Base-by-base conservation (phyloP, 352 stramenopile species). In the Globisporangium lucens region DNA sequence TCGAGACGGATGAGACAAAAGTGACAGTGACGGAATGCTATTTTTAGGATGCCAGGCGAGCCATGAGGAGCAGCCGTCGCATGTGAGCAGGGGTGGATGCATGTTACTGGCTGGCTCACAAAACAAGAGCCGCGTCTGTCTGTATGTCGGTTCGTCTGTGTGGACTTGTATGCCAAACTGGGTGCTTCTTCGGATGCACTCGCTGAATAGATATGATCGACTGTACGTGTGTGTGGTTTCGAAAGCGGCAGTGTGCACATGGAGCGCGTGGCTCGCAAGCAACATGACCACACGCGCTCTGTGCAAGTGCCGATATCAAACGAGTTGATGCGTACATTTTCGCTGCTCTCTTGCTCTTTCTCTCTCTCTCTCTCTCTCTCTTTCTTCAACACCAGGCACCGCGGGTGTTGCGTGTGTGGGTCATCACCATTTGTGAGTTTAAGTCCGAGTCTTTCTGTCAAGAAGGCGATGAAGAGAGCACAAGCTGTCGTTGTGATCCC, bases 371-470 rank as follows among this genome's bases (percentile, higher is more conserved):
- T 59, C 15, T 59, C 30, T 30, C 4, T 47, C 56, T 47, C 33
- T 43, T 29, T 43, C 35, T 56, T 27, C 27, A 10, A 20, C 12
- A 1, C 13, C 36, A 24, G 63, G 24, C 65, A 24, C 0, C 33
- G 55, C 8, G 30, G 30, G n/a, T 27, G 30, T 13, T 3, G 55
- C 3, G 3, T 59, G 53, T 46, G 55, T 9, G 20, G 30, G 29
- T 46, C 56, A 33, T 10, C 12, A 41, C 5, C 38, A 15, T 49
- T 51, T 33, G 66, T 73, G 68, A 73, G 68, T 73, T 73, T 73
- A 70, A 73, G 68, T 52, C 68, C 4, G 68, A 73, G 68, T 55
- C 63, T 53, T 15, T 60, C 10, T 7, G 1, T 24, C 13, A 20
- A 47, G 30, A 61, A 47, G 56, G 56, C 33, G 33, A 49, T 24